Evolutionary conservation across 2,329 filamentous ascomycete genomes (phyloP), one percentile per base, ranked within the genome.

Genomic region (Chrysoporthe puriensis): DNA sequence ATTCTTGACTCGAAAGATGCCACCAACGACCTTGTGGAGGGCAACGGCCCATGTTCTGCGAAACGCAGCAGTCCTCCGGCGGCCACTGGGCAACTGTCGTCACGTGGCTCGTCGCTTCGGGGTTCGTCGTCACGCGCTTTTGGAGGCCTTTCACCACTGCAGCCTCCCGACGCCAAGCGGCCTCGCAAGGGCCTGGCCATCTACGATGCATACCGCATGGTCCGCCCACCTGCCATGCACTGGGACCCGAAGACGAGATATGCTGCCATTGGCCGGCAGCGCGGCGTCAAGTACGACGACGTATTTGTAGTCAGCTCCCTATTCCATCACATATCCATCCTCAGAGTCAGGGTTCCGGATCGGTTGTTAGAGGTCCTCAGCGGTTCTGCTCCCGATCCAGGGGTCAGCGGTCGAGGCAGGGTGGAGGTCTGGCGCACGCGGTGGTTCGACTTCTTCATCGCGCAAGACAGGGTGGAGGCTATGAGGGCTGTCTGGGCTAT

Each of bases 191-290:
- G 81, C 63, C 77, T 86, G 75, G 83, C 82, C 69, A 82, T 89
- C 59, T 90, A 90, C 74, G 88, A 90, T 74, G 86, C 82, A 72
- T 90, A 90, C 76, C 84, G 88, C 66, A 88, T 87, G 81, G 80
- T 90, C 57, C 82, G 86, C 1, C 85, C 84, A 9, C 88, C 88
- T 0, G 77, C 84, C 11, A 78, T 82, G 7, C 84, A 82, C 32
- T 90, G 88, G 88, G 88, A 90, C 73, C 81, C 80, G 67, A 88
- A 88, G 77, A 82, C 84, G 42, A 80, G 81, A 44, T 90, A 90
- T 73, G 76, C 81, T 69, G 81, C 86, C 32, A 86, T 90, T 67
- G 88, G 88, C 5, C 84, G 83, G 70, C 74, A 76, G 13, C 72
- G 72, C 1, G 84, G 83, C 2, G 79, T 76, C 1, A 79, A 79